Evolutionary conservation across 805 yeast genomes (phyloP), one percentile per base, ranked within the genome.

Genomic region (Cyberlindnera nakhonratchasimensis): DNA sequence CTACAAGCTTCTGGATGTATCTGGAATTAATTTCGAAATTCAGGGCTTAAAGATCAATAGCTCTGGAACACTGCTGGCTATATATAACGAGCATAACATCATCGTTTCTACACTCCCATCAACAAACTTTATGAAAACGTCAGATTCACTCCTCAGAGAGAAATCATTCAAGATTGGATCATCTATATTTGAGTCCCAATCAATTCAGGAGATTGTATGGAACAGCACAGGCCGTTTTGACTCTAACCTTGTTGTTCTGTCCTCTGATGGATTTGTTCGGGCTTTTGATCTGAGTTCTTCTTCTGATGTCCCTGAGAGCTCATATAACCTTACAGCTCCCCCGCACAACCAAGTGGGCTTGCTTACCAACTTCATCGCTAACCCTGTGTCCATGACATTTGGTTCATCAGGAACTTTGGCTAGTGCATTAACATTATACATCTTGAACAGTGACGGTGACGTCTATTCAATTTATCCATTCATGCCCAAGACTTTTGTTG

Each of bases 391-490:
- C 2, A 59, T 62, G 14, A 22, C 58, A 11, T 54, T 60, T 37
- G 61, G 62, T 0, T 46, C 55, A 4, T 25, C 43, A 16, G 16
- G 39, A 0, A 30, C 45, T 2, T 38, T 57, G 2, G 24, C 51
- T 5, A 82, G 81, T 11, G 68, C 70, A 3, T 52, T 82, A 39
- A 71, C 85, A 0, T 61, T 84, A 17, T 79, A 74, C 52, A 55
- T 81, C 8, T 52, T 79, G 39, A 72, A 72, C 9, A 55, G 63
- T 9, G 83, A 78, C 40, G 79, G 82, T 12, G 86, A 83, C 48
- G 46, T 85, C 1, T 81, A 72, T 52, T 65, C 74, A 1, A 62
- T 84, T 3, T 77, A 73, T 48, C 93, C 93, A n/a, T 81, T 80
- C 56, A 52, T 75, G 17, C 87, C 90, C 0, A 46, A 57, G 1